Base-by-base conservation (phyloP, 164 flowering plant species). In the Pachysandra terminalis region DNA sequence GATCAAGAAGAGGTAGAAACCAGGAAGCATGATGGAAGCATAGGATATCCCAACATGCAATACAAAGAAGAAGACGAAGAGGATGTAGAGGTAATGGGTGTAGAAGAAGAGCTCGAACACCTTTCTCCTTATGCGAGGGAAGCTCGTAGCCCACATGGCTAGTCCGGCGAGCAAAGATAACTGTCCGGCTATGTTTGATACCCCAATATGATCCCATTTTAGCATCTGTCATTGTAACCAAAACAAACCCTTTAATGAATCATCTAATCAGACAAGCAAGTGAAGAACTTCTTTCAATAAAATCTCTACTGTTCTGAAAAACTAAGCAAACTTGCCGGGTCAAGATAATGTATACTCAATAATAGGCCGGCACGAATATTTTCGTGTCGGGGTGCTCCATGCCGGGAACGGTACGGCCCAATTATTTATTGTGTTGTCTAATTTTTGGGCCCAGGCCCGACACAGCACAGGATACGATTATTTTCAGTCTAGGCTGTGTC, bases 51-150 rank as follows among this genome's bases (percentile, higher is more conserved):
- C 94, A 12, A 84, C 81, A 52, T 93, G 98, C 27, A 89, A 64
- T 9, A 88, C 25, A 75, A 81, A 93, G 83, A 93, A 89, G 66
- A 93, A 12, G 32, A 91, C 48, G 77, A 89, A 93, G 70, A 81
- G 58, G 68, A 81, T 72, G 84, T 93, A 93, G 62, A 93, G 84
- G 56, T 91, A 65, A 71, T 91, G 97, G 0, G 91, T 82, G 83
- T 87, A 93, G 61, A 85, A 87, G 85, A 93, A 93, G 73, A 93
- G 83, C 79, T 89, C 97, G 59, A 88, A 93, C 71, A 81, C 58
- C 72, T 82, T 87, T 40, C 83, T 74, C 61, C 97, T 73, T 5
- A 91, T 74, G 8, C 71, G 59, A 7, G 90, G 87, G 66, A 81
- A 64, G 26, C 86, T 82, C 24, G 92, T 84, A 8, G 68, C 77